A percentile compares a stretch with the other conserved stretches of the same genome.
These are phyloP conservation scores for Heterobasidion irregulare DNA, from an alignment of 1,284 basidiomycete species.

Conservation along the genomic window DNA sequence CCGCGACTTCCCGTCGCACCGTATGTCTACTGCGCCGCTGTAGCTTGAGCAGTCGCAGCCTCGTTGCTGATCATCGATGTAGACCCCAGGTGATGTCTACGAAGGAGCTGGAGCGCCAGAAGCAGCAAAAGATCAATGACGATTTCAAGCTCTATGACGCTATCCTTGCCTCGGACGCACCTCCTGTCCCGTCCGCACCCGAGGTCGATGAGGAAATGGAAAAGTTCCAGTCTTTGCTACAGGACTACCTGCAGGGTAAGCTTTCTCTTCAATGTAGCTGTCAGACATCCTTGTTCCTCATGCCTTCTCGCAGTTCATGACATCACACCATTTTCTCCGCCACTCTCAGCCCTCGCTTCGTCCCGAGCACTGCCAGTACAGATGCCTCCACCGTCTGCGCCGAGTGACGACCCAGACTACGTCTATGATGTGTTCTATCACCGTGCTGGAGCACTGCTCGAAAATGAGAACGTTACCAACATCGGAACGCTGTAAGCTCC, in stretches of 20 bases:
- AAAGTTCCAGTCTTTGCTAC: conserved; percentile 62
- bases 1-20: conserved; percentile 14
- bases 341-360: conserved; percentile 1
- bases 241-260: conserved; percentile 62
- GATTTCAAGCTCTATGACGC: conserved; percentile 68
- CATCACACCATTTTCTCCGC: conserved; percentile 12
- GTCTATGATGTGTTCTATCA: conserved; percentile 78
- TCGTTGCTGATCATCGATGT: neutral
- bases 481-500: conserved; percentile 55
- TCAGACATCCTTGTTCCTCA: neutral
- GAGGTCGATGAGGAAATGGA: conserved; percentile 55
- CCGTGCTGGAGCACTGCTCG: conserved; percentile 44
- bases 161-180: conserved; percentile 27
- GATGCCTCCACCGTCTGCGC: neutral
- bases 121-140: conserved; percentile 15
- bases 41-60: neutral
- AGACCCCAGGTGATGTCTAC: conserved; percentile 49
- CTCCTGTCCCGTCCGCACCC: conserved; percentile 9
- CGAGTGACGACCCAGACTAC: conserved; percentile 41
- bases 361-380: neutral
- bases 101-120: conserved; percentile 31
- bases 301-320: conserved; percentile 22
- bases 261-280: conserved; percentile 1
- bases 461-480: conserved; percentile 48
- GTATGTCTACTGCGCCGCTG: conserved; percentile 12